phyloP scores from a whole-genome alignment of 352 stramenopile genomes.

The Phytophthora sansomeana region DNA sequence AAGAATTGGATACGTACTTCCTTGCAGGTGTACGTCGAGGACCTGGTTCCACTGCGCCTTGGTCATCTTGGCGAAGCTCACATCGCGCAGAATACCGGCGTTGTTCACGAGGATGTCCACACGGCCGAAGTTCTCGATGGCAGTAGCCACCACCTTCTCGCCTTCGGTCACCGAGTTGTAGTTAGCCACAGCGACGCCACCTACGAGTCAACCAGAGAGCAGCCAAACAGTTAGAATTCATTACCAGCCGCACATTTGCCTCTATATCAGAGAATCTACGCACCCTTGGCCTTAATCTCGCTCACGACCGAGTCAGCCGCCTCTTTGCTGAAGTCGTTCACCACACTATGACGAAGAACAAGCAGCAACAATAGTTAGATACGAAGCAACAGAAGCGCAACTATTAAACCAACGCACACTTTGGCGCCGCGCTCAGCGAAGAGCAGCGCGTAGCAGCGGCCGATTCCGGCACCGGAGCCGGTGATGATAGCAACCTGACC shows the following conservation, averaged over 20 bases:
- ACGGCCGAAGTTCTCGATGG: conserved; percentile 73
- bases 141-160: conserved; percentile 81
- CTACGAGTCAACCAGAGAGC: conserved; percentile 31
- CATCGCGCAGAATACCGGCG: conserved; percentile 94
- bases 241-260: not conserved
- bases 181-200: conserved; percentile 77
- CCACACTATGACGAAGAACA: conserved; percentile 48
- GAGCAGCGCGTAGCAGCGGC: conserved; percentile 77
- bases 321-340: conserved; percentile 78
- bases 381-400: not conserved
- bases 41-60: conserved; percentile 90
- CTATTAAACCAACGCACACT: conserved; percentile 61
- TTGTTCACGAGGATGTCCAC: conserved; percentile 94
- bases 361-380: conserved; percentile 9
- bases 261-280: not conserved
- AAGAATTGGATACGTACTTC: conserved; percentile 48
- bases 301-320: conserved; percentile 76
- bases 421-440: conserved; percentile 82
- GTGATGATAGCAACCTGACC: conserved; percentile 83
- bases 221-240: conserved; percentile 10
- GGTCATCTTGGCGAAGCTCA: conserved; percentile 91
- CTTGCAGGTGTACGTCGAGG: conserved; percentile 85
- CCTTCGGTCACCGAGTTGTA: conserved; percentile 90
- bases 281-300: conserved; percentile 81
- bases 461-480: conserved; percentile 75